Base-by-base conservation (phyloP, 345 rosid genomes). In the Gossypium herbaceum region DNA sequence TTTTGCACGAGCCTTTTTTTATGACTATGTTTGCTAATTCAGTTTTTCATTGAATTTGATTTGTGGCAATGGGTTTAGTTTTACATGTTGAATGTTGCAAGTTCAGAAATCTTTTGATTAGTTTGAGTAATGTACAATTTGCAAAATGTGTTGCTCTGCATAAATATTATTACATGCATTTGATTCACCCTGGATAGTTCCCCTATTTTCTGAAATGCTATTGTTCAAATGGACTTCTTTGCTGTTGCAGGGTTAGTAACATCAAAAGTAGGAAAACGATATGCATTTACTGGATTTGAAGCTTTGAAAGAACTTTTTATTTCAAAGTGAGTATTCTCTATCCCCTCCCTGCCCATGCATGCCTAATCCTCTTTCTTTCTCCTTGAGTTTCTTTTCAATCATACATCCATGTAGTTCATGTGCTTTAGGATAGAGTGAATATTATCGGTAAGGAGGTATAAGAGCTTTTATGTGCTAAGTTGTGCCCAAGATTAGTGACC, bases 201-300 rank as follows among this genome's bases (percentile, higher is more conserved):
- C 27, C 52, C 29, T 44, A 66, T 6, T 43, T 43, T n/a, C 70
- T 44, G 50, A 66, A 66, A 27, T 44, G 17, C 17, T 62, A 15
- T 66, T 44, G 70, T 44, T 66, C 29, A 44, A 66, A 66, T 66
- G 25, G 29, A 66, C 25, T 66, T 65, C 15, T 66, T 43, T 9
- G 11, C 52, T 67, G 47, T 79, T 86, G 87, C 75, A 94, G 98
- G 98, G 79, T 86, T 93, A 94, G 92, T 93, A 63, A 89, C 94
- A 29, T 90, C 98, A 52, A 95, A 93, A 77, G 98, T 93, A 51
- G 99, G 99, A 45, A 95, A 91, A 81, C 85, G 98, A 50, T 94
- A 87, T 87, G 98, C 98, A 43, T 81, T 95, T 69, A 89, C 84
- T 11, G 97, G 98, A 43, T 92, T 93, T 82, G 97, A 93, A 79